Conservation (phyloP, 78 protist species). For the Planoprotostelium fungivorum region DNA sequence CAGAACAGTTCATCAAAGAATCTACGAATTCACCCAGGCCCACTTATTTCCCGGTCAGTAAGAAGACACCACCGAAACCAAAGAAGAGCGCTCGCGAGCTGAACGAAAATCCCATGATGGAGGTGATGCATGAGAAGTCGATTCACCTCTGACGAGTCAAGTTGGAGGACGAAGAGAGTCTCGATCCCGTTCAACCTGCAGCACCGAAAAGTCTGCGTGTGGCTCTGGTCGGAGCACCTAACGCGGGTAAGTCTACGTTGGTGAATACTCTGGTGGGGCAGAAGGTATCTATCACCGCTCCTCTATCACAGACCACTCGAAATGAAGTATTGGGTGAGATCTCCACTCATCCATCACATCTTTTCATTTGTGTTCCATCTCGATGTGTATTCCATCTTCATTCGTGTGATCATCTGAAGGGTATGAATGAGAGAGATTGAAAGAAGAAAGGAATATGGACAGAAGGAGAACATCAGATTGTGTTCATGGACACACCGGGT, state of each 20-base stretch:
- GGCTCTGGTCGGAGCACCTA: constrained; percentile 64
- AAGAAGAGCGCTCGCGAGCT: no score
- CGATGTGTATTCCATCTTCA: not conserved
- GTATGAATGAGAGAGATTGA: not conserved
- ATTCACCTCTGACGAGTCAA: no score
- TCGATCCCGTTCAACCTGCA: no score
- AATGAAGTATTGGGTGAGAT: constrained; percentile 47
- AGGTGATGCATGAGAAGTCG: no score
- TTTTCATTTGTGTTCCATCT: not conserved
- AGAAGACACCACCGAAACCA: no score
- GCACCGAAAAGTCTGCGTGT: constrained; percentile 28
- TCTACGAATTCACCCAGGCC: no score
- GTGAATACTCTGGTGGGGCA: constrained; percentile 46
- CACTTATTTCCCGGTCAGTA: no score
- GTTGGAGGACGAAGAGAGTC: no score
- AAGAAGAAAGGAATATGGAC: not conserved
- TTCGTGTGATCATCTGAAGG: no score
- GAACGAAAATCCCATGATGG: no score
- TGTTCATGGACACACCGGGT: constrained; percentile 65
- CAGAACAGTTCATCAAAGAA: no score
- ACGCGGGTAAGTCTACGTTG: constrained; percentile 67
- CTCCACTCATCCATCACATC: no score
- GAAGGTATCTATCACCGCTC: constrained; percentile 43
- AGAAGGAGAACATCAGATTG: constrained; percentile 30
- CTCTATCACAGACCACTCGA: constrained; percentile 47